phyloP scores from a whole-genome alignment of 768 basidiomycete species.

The Scleroderma citrinum region DNA sequence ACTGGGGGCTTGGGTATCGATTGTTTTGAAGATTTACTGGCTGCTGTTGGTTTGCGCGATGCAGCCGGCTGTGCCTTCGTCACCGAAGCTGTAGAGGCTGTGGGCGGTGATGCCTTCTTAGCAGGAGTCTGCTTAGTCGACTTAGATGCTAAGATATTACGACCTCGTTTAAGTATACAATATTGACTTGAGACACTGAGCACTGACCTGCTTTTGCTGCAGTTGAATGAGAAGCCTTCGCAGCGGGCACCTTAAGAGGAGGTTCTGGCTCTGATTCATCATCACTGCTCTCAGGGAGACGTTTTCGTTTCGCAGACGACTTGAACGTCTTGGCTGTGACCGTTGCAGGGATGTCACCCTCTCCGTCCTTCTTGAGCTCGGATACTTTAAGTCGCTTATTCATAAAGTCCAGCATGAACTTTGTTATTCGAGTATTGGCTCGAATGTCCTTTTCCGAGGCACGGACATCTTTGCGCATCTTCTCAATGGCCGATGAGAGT shows the following conservation, averaged over 20 bases:
- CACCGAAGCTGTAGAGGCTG: background rate
- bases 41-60: background rate
- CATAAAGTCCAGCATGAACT: conserved; percentile 28
- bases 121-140: conserved; percentile 6
- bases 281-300: conserved; percentile 6
- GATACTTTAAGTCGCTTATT: conserved; percentile 26
- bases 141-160: conserved; percentile 11
- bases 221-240: conserved; percentile 3
- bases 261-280: conserved; percentile 22
- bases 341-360: conserved; percentile 22
- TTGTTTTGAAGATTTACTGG: background rate
- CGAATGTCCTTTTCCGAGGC: conserved; percentile 35
- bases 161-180: background rate
- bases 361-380: conserved; percentile 27
- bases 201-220: conserved; percentile 12
- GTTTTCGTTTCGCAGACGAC: conserved; percentile 21
- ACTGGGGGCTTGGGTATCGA: background rate
- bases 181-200: background rate
- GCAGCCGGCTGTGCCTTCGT: background rate
- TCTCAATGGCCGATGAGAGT: conserved; percentile 36
- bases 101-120: conserved; percentile 2
- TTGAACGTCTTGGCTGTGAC: conserved; percentile 9
- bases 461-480: conserved; percentile 36
- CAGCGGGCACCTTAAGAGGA: conserved; percentile 10
- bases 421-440: conserved; percentile 32